Conservation (phyloP, 2,329 filamentous ascomycete genomes). For the Monosporascus sp. region DNA sequence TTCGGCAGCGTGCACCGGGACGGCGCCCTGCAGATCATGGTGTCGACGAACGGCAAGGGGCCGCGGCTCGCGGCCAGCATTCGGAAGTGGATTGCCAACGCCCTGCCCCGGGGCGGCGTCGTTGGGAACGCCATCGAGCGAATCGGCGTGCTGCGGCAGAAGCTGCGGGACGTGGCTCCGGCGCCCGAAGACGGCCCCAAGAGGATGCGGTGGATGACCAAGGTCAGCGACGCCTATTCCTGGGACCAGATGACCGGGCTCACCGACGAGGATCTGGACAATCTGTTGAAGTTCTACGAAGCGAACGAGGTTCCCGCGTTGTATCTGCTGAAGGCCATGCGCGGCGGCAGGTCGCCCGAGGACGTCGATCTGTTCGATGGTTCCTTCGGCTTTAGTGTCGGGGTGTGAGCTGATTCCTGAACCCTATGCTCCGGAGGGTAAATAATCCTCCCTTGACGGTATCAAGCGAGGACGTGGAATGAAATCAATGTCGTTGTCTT, state of each 20-base stretch:
- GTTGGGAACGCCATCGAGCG: conserved; percentile 81
- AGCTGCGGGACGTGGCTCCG: conserved; percentile 73
- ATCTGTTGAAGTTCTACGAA: conserved; percentile 69
- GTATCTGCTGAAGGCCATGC: conserved; percentile 49
- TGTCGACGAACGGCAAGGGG: conserved; percentile 95
- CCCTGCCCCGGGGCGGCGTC: conserved; percentile 73
- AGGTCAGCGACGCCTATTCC: conserved; percentile 80
- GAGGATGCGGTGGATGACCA: conserved; percentile 94
- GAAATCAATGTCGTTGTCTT: too few relatives aligned
- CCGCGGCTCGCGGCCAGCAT: conserved; percentile 86
- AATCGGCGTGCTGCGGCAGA: conserved; percentile 73
- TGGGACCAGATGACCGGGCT: conserved; percentile 81
- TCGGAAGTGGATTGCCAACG: conserved; percentile 70
- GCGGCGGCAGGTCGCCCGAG: conserved; percentile 37
- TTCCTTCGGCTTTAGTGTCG: conserved; percentile 54
- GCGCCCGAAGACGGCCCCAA: conserved; percentile 68
- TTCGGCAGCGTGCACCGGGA: conserved; percentile 95
- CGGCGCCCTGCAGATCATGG: conserved; percentile 95
- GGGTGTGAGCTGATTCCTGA: conserved; percentile 18
- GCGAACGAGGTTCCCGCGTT: conserved; percentile 49
- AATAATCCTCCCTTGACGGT: too few relatives aligned
- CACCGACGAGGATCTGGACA: conserved; percentile 78
- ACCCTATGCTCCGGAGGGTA: too few relatives aligned
- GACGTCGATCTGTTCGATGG: conserved; percentile 53
- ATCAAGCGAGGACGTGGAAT: too few relatives aligned